phyloP scores from a whole-genome alignment of 2,329 filamentous ascomycete species.

The Cercospora citrullina region DNA sequence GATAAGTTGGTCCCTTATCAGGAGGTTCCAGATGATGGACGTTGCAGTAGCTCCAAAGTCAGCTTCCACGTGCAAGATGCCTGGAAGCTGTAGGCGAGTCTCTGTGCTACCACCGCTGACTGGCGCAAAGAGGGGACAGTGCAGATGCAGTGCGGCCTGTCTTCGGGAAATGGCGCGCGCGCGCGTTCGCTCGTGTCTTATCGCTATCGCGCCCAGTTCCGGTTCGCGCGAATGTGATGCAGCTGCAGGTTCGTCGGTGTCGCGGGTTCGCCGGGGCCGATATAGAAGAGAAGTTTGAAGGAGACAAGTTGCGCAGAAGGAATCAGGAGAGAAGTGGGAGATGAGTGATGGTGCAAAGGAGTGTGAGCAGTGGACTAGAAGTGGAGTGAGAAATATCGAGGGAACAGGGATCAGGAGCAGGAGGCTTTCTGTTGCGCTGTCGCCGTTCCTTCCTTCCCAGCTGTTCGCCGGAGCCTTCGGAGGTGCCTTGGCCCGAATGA shows the following conservation, averaged over 20 bases:
- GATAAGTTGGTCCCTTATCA: background rate
- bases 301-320: background rate
- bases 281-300: background rate
- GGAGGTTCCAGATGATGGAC: background rate
- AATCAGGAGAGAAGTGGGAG: background rate
- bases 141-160: background rate
- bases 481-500: background rate
- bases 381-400: background rate
- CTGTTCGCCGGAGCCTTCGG: background rate
- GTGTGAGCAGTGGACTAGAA: background rate
- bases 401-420: conserved; percentile 2
- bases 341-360: background rate
- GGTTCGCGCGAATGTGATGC: background rate
- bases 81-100: background rate
- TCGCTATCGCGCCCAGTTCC: conserved; percentile 5
- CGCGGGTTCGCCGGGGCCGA: background rate
- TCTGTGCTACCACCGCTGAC: background rate
- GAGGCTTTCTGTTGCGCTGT: background rate
- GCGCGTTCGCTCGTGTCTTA: background rate
- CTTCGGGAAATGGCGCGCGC: conserved; percentile 2
- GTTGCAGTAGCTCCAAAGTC: conserved; percentile 3
- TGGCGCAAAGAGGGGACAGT: background rate
- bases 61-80: background rate
- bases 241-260: background rate
- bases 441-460: background rate